Evolutionary conservation across 2,329 filamentous ascomycete genomes (phyloP).

Genomic region (Fusarium penzigii): DNA sequence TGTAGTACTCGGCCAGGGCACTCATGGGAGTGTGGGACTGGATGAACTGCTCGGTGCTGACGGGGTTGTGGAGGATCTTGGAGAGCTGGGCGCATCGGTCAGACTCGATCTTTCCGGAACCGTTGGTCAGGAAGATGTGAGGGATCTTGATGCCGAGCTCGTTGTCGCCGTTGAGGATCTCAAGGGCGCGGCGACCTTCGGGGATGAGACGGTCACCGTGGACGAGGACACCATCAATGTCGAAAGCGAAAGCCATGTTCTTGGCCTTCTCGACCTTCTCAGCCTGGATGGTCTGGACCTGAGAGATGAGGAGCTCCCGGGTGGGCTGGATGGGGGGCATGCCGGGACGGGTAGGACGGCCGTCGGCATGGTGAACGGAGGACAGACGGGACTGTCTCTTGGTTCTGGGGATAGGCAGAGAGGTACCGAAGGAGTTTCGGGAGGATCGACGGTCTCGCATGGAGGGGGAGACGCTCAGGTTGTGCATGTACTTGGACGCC

Average conservation of each 20-base stretch:
- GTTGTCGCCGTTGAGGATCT: slow-evolving; percentile 68
- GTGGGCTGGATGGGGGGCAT: slow-evolving; percentile 62
- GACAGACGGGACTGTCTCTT: slow-evolving; percentile 70
- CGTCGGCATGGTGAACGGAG: slow-evolving; percentile 54
- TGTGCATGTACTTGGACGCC: slow-evolving; percentile 71
- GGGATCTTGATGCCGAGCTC: slow-evolving; percentile 81
- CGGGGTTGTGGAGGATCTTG: slow-evolving; percentile 39
- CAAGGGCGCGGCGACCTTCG: slow-evolving; percentile 70
- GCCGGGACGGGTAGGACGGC: slow-evolving; percentile 50
- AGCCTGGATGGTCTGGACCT: slow-evolving; percentile 66
- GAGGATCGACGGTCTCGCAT: slow-evolving; percentile 68
- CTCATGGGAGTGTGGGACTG: slow-evolving; percentile 81
- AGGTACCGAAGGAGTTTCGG: slow-evolving; percentile 74
- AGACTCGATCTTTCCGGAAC: slow-evolving; percentile 85
- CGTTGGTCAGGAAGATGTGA: slow-evolving; percentile 91
- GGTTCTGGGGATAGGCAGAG: slow-evolving; percentile 70
- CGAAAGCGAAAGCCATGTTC: slow-evolving; percentile 78
- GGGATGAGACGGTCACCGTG: slow-evolving; percentile 77
- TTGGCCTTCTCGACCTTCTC: slow-evolving; percentile 70
- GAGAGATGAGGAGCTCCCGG: slow-evolving; percentile 68
- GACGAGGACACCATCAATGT: slow-evolving; percentile 88
- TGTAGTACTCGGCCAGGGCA: slow-evolving; percentile 74
- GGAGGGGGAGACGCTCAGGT: slow-evolving; percentile 66
- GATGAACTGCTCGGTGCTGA: slow-evolving; percentile 59
- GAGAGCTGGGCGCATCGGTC: slow-evolving; percentile 79